These are phyloP conservation scores for Ogataea methanolica DNA, from an alignment of 805 yeast genomes.

Conservation along the genomic window DNA sequence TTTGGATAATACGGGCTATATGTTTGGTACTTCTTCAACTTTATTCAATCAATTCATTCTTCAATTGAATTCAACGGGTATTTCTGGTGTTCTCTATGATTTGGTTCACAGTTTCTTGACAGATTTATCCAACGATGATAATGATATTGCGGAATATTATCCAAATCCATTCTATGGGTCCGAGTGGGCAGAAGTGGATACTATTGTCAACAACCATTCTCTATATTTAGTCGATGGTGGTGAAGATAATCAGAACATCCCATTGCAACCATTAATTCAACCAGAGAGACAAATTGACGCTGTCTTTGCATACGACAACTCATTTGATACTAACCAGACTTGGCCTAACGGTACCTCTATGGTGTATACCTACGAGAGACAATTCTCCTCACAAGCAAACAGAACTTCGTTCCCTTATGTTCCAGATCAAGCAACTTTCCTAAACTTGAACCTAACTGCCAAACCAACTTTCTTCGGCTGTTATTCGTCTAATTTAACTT, in stretches of 20 bases:
- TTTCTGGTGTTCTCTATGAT: constrained; percentile 42
- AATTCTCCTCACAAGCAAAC: constrained; percentile 47
- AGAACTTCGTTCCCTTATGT: constrained; percentile 74
- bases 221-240: constrained; percentile 75
- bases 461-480: constrained; percentile 85
- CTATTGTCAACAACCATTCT: constrained; percentile 36
- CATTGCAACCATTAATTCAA: constrained; percentile 60
- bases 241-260: constrained; percentile 69
- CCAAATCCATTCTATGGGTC: constrained; percentile 69
- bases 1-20: constrained; percentile 76
- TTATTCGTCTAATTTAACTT: constrained; percentile 57
- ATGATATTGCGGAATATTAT: constrained; percentile 63
- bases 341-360: constrained; percentile 73
- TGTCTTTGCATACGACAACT: constrained; percentile 60
- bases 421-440: constrained; percentile 63
- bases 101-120: constrained; percentile 42
- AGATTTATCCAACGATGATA: constrained; percentile 39
- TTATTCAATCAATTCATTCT: constrained; percentile 67
- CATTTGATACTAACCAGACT: constrained; percentile 52
- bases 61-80: constrained; percentile 49
- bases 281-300: constrained; percentile 58
- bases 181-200: constrained; percentile 31
- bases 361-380: constrained; percentile 52
- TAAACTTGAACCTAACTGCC: constrained; percentile 54
- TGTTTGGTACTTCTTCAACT: constrained; percentile 80